Base-by-base conservation (phyloP, 768 basidiomycete genomes). In the Psilocybe sp. region DNA sequence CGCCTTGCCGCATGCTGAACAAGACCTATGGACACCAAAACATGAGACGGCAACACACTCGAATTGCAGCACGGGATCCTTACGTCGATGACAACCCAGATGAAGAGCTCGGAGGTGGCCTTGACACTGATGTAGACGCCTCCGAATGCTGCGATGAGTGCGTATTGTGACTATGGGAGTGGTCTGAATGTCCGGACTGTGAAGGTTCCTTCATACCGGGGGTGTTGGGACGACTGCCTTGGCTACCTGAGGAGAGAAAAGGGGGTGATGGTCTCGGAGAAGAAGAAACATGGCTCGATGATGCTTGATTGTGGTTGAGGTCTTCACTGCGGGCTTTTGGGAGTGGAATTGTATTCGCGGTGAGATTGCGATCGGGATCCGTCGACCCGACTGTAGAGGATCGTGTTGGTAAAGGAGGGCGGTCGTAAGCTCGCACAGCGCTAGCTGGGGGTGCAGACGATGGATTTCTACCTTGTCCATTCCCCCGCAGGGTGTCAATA, bases 1-100 rank as follows among this genome's bases (percentile, higher is more conserved):
- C 35, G 82, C 70, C 62, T 85, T 84, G 36, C 83, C 84, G 61
- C 89, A 91, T 11, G 89, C 81, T 19, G 85, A 81, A 62, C 89
- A 92, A 68, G 79, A 75, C 58, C 88, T 89, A 51, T 53, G 52
- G 15, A 11, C 6, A 48, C 13, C 35, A 44, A 43, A 28, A 28
- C 23, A 28, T 9, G 35, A 18, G 15, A 34, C 44, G 42, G 38
- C 19, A 44, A 28, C 16, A n/a, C 7, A 44, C 35, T n/a, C 38
- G 19, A 44, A 28, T 28, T 12, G 14, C 8, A 44, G 52, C 57
- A 51, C 44, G 53, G 41, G 47, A 56, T 44, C 76, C 82, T 78
- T 68, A 84, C 84, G 82, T 76, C 47, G 81, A 79, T 37, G 77
- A 73, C 16, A 84, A 64, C 44, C 79, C 76, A 28, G 82, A 80